Base-by-base conservation (phyloP, 805 yeast genomes). In the Yarrowia osloensis region DNA sequence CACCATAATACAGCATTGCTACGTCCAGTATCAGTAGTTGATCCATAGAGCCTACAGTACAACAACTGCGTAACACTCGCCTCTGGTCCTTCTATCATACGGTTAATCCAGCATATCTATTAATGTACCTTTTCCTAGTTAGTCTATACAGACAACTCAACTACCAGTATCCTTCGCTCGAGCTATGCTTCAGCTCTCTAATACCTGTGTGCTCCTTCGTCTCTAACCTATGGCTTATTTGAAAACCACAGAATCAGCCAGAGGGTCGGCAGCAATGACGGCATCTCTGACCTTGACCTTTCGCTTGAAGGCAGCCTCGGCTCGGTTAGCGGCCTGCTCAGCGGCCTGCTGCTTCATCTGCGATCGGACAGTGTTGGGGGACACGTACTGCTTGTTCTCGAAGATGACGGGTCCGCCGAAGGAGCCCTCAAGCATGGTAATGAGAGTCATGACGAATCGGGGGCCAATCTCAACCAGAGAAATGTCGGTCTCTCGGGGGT, bases 331-430 rank as follows among this genome's bases (percentile, higher is more conserved):
- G 50, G 97, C 97, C 71, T 86, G 87, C 65, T 82, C 85, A 3
- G 98, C 98, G 67, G 89, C 87, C 75, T 89, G 85, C 72, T 88
- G 89, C 77, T 86, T 90, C 70, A 83, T 69, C 81, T 93, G 97
- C 13, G 99, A 91, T 81, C 99, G 89, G 44, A 89, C 94, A 69
- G 90, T 86, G 82, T 95, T 95, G 71, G 99, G 99, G 69, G 97
- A 90, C 57, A 95, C 97, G 78, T 90, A 95, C 79, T 94, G 95
- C 81, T 91, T 93, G 81, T 95, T 95, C 75, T 95, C 98, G 79
- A 91, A 95, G 71, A 95, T 92, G 83, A 93, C 91, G 70, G 98
- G 97, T 22, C 99, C 99, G 67, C 97, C 94, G 74, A 95, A 95
- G 1, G 98, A 91, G 59, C 99, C 99, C 81, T 95, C 98, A 70